Evolutionary conservation across 2,329 filamentous ascomycete genomes (phyloP).

Genomic region (Thermoascus crustaceus): DNA sequence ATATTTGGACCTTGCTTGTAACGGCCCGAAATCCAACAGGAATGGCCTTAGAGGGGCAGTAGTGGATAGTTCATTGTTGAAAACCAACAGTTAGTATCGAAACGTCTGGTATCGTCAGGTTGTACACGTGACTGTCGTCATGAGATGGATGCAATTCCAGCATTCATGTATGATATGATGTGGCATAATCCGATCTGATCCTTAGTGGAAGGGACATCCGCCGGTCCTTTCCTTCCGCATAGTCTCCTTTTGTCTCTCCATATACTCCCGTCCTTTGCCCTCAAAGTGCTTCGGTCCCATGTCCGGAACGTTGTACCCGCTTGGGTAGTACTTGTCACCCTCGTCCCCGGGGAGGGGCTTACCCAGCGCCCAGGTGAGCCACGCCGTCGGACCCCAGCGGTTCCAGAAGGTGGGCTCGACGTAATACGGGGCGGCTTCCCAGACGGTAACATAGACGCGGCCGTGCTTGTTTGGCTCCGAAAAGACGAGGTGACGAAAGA

Average conservation of each 20-base stretch:
- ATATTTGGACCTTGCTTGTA: no score
- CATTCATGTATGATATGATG: no score
- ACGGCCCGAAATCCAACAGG: no score
- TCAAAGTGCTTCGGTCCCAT: constrained; percentile 53
- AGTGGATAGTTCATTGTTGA: no score
- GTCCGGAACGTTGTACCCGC: constrained; percentile 46
- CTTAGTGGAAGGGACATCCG: constrained; percentile 41
- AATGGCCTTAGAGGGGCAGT: no score
- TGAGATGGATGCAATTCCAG: no score
- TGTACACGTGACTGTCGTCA: no score
- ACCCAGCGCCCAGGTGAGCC: constrained; percentile 41
- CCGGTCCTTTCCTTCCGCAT: constrained; percentile 31
- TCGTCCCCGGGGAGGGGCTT: constrained; percentile 42
- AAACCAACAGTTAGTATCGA: no score
- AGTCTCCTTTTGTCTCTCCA: constrained; percentile 32
- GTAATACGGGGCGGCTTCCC: constrained; percentile 60
- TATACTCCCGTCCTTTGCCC: constrained; percentile 46
- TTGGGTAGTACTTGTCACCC: constrained; percentile 39
- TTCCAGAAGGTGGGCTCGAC: constrained; percentile 51
- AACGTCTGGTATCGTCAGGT: no score
- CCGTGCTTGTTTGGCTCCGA: constrained; percentile 47
- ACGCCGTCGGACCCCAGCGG: constrained; percentile 53
- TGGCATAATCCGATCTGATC: background rate
- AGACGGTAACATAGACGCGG: constrained; percentile 44
- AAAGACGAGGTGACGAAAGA: constrained; percentile 30